Percentiles rank a stretch among this genome's conserved stretches.
phyloP scores from a whole-genome alignment of 1,139 yeast species.

The Candida tetrigidarum region DNA sequence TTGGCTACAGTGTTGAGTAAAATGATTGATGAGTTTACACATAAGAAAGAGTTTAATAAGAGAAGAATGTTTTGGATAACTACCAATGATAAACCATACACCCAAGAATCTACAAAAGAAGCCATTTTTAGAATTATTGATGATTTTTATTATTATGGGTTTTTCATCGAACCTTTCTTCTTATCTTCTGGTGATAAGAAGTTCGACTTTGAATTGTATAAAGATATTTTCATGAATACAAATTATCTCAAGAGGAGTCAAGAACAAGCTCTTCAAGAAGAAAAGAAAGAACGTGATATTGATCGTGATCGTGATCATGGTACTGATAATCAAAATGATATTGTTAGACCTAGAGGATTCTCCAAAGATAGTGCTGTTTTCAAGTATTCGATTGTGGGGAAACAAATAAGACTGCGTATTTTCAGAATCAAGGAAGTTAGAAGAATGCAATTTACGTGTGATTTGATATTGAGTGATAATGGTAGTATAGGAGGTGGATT shows the following conservation, averaged over 20 bases:
- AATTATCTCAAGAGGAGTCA: constrained; percentile 29
- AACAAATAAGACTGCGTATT: constrained; percentile 40
- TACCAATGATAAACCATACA: constrained; percentile 42
- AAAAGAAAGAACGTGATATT: constrained; percentile 11
- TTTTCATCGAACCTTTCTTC: constrained; percentile 68
- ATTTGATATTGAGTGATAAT: constrained; percentile 49
- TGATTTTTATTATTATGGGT: constrained; percentile 58
- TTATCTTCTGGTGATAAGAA: constrained; percentile 30
- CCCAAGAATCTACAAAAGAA: constrained; percentile 28
- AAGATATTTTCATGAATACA: constrained; percentile 56
- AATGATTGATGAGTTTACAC: constrained; percentile 38
- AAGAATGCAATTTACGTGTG: constrained; percentile 65
- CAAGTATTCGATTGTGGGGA: constrained; percentile 16
- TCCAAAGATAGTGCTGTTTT: constrained; percentile 17
- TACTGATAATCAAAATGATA: constrained; percentile 11
- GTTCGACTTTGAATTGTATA: constrained; percentile 59
- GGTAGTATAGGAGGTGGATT: constrained; percentile 48
- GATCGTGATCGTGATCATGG: constrained; percentile 15
- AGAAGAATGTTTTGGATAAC: constrained; percentile 49
- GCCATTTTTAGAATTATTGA: constrained; percentile 60
- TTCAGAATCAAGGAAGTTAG: constrained; percentile 62
- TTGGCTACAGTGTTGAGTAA: constrained; percentile 28
- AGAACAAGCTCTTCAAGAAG: constrained; percentile 8
- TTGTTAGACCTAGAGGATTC: constrained; percentile 14
- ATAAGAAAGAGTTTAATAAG: constrained; percentile 34